Evolutionary conservation across 164 flowering plant genomes (phyloP).

Genomic region (Chloranthus sessilifolius): DNA sequence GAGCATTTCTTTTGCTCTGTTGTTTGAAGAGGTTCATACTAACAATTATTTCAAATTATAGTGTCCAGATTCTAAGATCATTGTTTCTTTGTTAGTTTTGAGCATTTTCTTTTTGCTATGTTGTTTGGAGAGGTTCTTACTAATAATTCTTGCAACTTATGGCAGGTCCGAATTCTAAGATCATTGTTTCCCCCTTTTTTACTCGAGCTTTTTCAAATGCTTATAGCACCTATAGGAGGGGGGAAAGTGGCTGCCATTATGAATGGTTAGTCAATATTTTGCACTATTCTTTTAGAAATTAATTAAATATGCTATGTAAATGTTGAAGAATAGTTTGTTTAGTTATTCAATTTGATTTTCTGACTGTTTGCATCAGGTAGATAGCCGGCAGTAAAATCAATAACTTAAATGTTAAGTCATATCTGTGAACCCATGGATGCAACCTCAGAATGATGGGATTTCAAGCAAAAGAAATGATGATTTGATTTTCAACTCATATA

Average conservation of each 20-base stretch:
- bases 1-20: background rate
- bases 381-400: too few species aligned
- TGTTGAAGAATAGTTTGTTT: background rate
- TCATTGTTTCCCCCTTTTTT: slow-evolving; percentile 76
- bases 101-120: background rate
- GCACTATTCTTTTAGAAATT: too few species aligned
- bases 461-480: too few species aligned
- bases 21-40: background rate
- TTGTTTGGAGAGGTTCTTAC: background rate
- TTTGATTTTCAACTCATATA: too few species aligned
- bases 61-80: too few species aligned
- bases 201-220: slow-evolving; percentile 58
- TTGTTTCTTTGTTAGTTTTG: background rate
- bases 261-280: slow-evolving; percentile 81
- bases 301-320: too few species aligned
- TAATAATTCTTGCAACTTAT: background rate
- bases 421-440: too few species aligned
- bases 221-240: slow-evolving; percentile 63
- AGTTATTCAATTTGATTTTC: background rate
- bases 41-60: too few species aligned
- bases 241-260: slow-evolving; percentile 79
- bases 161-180: slow-evolving; percentile 65
- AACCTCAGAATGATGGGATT: too few species aligned
- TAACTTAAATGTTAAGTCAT: too few species aligned
- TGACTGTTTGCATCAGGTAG: too few species aligned